Evolutionary conservation across 352 stramenopile genomes (phyloP), one percentile per base, ranked within the genome.

Genomic region (Aphanomyces invadans): DNA sequence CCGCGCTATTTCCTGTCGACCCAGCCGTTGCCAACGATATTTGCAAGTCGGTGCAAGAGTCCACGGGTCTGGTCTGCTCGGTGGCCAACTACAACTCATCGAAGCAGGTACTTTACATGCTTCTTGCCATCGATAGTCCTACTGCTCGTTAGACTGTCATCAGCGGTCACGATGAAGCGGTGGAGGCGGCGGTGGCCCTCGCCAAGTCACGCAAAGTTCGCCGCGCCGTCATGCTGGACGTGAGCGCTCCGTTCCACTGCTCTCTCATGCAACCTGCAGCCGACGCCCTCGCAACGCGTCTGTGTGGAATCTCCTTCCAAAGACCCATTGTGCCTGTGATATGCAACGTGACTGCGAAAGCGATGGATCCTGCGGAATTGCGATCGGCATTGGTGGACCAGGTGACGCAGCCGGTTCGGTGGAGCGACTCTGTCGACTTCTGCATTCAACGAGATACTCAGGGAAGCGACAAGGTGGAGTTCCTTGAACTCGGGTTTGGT

Each of bases 21-120:
- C 54, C 72, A 11, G 53, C 72, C 33, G 81, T 78, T 29, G 79
- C 77, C 33, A 78, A 90, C 39, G 71, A 78, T 15, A 73, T 89
- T 65, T 91, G 80, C 64, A 63, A 63, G 33, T 49, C 76, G 42
- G 78, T 77, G 4, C 72, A 77, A 12, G 65, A 71, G 53, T 75
- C 76, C 0, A 59, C 67, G 15, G 75, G 73, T 36, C 52, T 46
- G 10, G 74, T 85, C 5, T 94, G 86, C 65, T 73, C 88, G 64
- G 83, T 94, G 39, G 85, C 87, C 65, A 95, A 95, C 74, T 90
- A 92, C 75, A 95, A 95, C 75, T 92, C 83, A 10, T 88, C 70
- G 70, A 90, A 89, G 73, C 87, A 95, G 77, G 81, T 81, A 29
- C 10, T 39, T 3, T 25, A 39, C 15, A 5, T 15, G 19, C 44